These are phyloP conservation scores for Fusarium newnesense DNA, from an alignment of 2,329 filamentous ascomycete species.

Conservation along the genomic window DNA sequence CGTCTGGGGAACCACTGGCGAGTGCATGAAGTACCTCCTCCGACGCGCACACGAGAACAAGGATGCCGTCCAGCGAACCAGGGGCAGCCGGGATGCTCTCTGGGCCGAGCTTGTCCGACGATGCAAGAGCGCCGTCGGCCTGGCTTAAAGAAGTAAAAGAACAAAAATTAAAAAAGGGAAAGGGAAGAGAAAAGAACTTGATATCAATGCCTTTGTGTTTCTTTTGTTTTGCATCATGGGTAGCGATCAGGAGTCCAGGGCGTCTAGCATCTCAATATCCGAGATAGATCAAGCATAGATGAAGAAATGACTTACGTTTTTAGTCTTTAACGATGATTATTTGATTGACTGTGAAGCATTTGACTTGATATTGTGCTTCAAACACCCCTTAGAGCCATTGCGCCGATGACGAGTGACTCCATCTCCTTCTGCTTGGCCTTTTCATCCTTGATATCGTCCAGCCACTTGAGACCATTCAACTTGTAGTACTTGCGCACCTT, in stretches of 20 bases:
- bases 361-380: constrained; percentile 30
- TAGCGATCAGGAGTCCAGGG: constrained; percentile 45
- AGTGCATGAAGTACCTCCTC: constrained; percentile 88
- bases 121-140: constrained; percentile 55
- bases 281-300: constrained; percentile 43
- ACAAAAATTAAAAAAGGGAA: not conserved
- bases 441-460: constrained; percentile 58
- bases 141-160: constrained; percentile 41
- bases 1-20: constrained; percentile 75
- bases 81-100: constrained; percentile 70
- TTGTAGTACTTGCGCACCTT: constrained; percentile 90
- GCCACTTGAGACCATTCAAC: constrained; percentile 69
- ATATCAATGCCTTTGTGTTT: constrained; percentile 38
- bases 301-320: constrained; percentile 45
- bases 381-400: constrained; percentile 72
- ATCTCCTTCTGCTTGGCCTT: constrained; percentile 62
- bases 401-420: constrained; percentile 76
- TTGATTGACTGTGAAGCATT: constrained; percentile 1
- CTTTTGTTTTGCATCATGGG: constrained; percentile 43
- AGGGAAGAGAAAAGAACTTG: constrained; percentile 31
- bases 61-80: constrained; percentile 73
- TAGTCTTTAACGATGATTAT: constrained; percentile 19
- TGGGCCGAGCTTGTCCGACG: constrained; percentile 69
- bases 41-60: constrained; percentile 73
- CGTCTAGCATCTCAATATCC: constrained; percentile 39